These are phyloP conservation scores for Craterostigma plantagineum DNA, from an alignment of 257 asterid genomes.

Conservation along the genomic window DNA sequence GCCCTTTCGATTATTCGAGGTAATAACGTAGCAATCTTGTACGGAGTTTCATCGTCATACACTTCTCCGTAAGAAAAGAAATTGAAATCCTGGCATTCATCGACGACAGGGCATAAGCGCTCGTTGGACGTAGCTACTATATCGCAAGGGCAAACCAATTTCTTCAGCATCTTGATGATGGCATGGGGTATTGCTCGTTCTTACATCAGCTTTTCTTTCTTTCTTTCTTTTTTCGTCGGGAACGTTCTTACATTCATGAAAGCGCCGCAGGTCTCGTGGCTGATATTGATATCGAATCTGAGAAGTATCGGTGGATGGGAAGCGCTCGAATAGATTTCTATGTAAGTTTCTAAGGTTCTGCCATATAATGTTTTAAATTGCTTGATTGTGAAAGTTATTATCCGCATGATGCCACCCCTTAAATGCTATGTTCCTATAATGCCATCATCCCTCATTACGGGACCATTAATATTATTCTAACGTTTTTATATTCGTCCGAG, in stretches of 20 bases:
- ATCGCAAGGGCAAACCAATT: constrained; percentile 29
- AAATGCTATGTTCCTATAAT: too few species aligned
- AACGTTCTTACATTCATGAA: too few species aligned
- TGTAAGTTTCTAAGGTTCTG: constrained; percentile 23
- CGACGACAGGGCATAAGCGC: constrained; percentile 52
- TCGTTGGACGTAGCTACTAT: constrained; percentile 52
- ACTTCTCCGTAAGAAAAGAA: constrained; percentile 2
- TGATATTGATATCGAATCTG: constrained; percentile 94
- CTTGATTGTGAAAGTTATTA: too few species aligned
- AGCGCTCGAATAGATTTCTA: constrained; percentile 87
- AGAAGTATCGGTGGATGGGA: constrained; percentile 99
- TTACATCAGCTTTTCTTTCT: too few species aligned
- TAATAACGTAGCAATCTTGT: constrained; percentile 10
- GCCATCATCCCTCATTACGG: too few species aligned
- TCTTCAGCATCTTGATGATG: constrained; percentile 51
- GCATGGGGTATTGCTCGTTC: constrained; percentile 41
- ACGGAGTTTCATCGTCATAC: background rate
- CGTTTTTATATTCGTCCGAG: too few species aligned
- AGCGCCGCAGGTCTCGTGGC: constrained; percentile 36
- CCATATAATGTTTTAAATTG: background rate
- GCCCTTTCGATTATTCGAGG: constrained; percentile 69
- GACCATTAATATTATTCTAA: constrained; percentile 3
- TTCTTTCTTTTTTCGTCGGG: too few species aligned
- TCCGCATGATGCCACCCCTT: too few species aligned
- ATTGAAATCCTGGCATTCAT: background rate